phyloP scores from a whole-genome alignment of 352 stramenopile genomes.

The Phytophthora foliorum region DNA sequence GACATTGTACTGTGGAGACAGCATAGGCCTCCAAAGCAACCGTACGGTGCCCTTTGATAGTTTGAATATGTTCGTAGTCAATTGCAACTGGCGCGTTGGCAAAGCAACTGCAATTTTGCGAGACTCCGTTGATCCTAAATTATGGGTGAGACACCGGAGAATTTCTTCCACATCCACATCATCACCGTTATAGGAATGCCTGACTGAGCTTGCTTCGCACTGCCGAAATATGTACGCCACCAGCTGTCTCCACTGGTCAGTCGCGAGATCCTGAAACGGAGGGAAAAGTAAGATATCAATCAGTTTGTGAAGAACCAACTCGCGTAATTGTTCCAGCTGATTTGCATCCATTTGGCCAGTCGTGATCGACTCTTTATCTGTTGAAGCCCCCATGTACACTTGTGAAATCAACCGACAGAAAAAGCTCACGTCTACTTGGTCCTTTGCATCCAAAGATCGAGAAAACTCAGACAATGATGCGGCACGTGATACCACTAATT shows the following conservation, averaged over 20 bases:
- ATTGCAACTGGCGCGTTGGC: conserved; percentile 39
- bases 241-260: conserved; percentile 73
- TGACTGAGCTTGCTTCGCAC: conserved; percentile 32
- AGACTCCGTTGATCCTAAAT: conserved; percentile 45
- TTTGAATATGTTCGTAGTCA: conserved; percentile 49
- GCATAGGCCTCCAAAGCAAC: conserved; percentile 73
- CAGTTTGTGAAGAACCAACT: conserved; percentile 74
- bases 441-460: conserved; percentile 36
- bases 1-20: conserved; percentile 53
- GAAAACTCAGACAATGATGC: conserved; percentile 33
- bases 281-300: conserved; percentile 78
- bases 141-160: conserved; percentile 64
- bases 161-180: conserved; percentile 67
- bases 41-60: conserved; percentile 74
- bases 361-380: conserved; percentile 32
- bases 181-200: conserved; percentile 13
- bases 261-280: conserved; percentile 30
- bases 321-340: conserved; percentile 48
- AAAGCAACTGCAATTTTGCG: conserved; percentile 31
- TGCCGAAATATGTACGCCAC: conserved; percentile 73
- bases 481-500: conserved; percentile 20
- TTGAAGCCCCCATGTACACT: conserved; percentile 54
- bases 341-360: conserved; percentile 47
- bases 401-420: conserved; percentile 85
- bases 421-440: conserved; percentile 71